These are phyloP conservation scores for Tuber magnatum DNA, from an alignment of 495 filamentous ascomycete genomes.

Conservation along the genomic window DNA sequence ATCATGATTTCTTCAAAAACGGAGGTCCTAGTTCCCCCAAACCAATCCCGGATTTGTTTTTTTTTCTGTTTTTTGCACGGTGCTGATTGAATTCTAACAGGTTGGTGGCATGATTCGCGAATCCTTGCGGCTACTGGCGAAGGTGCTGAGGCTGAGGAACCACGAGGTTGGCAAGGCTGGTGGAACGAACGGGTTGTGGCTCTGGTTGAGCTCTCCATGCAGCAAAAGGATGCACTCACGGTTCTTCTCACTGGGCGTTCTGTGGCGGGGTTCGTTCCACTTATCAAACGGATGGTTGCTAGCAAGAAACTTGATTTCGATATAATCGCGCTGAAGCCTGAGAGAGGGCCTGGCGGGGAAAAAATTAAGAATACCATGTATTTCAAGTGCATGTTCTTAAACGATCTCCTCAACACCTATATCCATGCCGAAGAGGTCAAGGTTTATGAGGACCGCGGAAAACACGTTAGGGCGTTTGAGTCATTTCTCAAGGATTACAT, in stretches of 20 bases:
- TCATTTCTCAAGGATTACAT: slow-evolving; percentile 69
- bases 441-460: slow-evolving; percentile 56
- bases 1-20: slow-evolving; percentile 65
- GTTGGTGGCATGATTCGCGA: slow-evolving; percentile 93
- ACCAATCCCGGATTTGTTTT: not conserved
- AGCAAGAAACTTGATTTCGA: slow-evolving; percentile 80
- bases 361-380: slow-evolving; percentile 68
- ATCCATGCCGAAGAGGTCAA: slow-evolving; percentile 69
- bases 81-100: slow-evolving; percentile 6
- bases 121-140: slow-evolving; percentile 82
- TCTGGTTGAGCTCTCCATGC: slow-evolving; percentile 70
- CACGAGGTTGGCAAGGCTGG: slow-evolving; percentile 81
- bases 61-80: not conserved
- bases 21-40: slow-evolving; percentile 47
- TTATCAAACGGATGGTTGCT: slow-evolving; percentile 74
- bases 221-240: slow-evolving; percentile 78
- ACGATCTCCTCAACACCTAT: slow-evolving; percentile 77
- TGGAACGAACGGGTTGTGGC: slow-evolving; percentile 94
- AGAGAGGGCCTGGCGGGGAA: slow-evolving; percentile 68
- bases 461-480: slow-evolving; percentile 69
- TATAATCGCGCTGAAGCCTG: slow-evolving; percentile 80
- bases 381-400: slow-evolving; percentile 80
- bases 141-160: slow-evolving; percentile 75
- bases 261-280: slow-evolving; percentile 64
- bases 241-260: slow-evolving; percentile 85